phyloP scores from a whole-genome alignment of 2,329 filamentous ascomycete genomes.

The Claviceps paspali region DNA sequence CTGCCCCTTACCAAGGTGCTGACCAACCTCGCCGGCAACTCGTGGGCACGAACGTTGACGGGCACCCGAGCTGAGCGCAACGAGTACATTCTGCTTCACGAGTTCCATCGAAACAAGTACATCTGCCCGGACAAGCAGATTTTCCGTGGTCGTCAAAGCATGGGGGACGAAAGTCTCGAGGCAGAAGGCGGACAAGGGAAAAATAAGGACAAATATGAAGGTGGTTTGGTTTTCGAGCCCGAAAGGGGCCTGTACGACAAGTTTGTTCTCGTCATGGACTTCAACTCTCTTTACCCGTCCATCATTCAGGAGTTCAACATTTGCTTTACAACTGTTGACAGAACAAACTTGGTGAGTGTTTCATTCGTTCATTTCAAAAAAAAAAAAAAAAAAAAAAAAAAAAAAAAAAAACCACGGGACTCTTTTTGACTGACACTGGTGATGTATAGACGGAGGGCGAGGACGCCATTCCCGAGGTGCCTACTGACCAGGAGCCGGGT shows the following conservation, averaged over 20 bases:
- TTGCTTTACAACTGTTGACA: slow-evolving; percentile 93
- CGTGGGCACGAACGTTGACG: slow-evolving; percentile 89
- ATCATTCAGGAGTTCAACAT: slow-evolving; percentile 99
- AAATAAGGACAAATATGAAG: slow-evolving; percentile 99
- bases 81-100: slow-evolving; percentile 96
- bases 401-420: neutral
- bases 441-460: slow-evolving; percentile 46
- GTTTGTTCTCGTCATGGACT: slow-evolving; percentile 98
- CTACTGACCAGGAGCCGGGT: slow-evolving; percentile 60
- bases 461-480: slow-evolving; percentile 78
- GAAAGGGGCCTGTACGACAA: slow-evolving; percentile 97
- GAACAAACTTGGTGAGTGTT: slow-evolving; percentile 48
- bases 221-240: slow-evolving; percentile 93
- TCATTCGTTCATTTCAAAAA: neutral
- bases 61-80: slow-evolving; percentile 95
- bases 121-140: slow-evolving; percentile 92
- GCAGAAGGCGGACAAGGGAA: slow-evolving; percentile 62
- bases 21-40: slow-evolving; percentile 93
- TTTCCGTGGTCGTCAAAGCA: slow-evolving; percentile 58
- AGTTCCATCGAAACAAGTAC: slow-evolving; percentile 93
- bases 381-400: neutral
- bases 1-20: slow-evolving; percentile 86
- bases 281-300: slow-evolving; percentile 95
- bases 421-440: slow-evolving; percentile 14
- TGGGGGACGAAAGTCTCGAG: slow-evolving; percentile 53